Percentiles rank a stretch among this genome's conserved stretches.
Evolutionary conservation across 805 yeast genomes (phyloP).

Genomic region (Dipodascopsis tothii): DNA sequence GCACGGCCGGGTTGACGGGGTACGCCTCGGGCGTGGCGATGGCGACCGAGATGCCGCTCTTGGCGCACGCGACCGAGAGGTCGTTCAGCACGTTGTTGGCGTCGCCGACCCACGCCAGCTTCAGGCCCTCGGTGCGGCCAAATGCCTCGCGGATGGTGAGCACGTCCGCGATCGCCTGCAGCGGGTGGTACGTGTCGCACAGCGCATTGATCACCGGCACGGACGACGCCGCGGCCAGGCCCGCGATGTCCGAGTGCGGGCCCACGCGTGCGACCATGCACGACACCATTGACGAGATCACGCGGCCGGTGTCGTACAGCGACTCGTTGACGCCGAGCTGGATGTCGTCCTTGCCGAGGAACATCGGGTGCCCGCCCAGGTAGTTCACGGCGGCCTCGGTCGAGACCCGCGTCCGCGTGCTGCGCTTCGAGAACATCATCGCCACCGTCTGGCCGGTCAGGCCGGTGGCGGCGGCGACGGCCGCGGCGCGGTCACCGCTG

Average conservation of each 20-base stretch:
- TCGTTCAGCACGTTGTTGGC: conserved; percentile 94
- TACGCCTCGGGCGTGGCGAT: conserved; percentile 79
- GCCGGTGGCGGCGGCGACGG: conserved; percentile 34
- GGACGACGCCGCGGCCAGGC: conserved; percentile 64
- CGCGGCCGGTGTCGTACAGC: conserved; percentile 78
- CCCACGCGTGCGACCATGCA: conserved; percentile 95
- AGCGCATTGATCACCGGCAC: conserved; percentile 92
- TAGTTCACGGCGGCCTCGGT: conserved; percentile 89
- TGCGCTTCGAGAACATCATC: conserved; percentile 78
- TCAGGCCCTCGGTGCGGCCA: conserved; percentile 41
- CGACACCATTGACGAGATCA: conserved; percentile 92
- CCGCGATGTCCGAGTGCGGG: conserved; percentile 71
- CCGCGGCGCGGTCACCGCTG: conserved; percentile 36
- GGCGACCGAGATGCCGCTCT: conserved; percentile 72
- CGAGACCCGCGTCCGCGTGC: conserved; percentile 91
- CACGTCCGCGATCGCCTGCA: conserved; percentile 90
- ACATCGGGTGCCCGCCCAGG: conserved; percentile 94
- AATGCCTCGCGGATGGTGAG: conserved; percentile 78
- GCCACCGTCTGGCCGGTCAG: conserved; percentile 77
- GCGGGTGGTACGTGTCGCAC: conserved; percentile 88
- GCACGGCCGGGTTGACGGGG: conserved; percentile 51
- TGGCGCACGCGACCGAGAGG: conserved; percentile 78
- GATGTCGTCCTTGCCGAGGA: conserved; percentile 90
- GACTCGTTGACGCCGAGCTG: conserved; percentile 92
- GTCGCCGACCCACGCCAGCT: conserved; percentile 93